Conservation (phyloP, 257 asterid genomes). For the Solanum rostratum region DNA sequence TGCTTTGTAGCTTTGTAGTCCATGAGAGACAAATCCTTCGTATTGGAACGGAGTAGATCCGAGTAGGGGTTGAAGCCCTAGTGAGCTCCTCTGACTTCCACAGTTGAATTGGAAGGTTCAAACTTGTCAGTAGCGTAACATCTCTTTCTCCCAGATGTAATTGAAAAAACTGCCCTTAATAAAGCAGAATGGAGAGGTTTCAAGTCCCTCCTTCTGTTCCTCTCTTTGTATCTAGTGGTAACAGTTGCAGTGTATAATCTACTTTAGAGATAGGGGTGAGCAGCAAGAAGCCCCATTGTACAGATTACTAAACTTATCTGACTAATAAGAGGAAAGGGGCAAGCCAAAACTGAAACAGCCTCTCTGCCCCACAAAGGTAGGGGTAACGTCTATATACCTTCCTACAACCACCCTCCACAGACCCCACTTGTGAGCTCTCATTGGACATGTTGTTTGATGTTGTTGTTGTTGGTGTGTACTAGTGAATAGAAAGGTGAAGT, state of each 20-base stretch:
- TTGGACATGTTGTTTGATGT: neutral
- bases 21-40: neutral
- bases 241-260: neutral
- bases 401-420: neutral
- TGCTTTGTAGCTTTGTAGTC: neutral
- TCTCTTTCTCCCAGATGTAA: neutral
- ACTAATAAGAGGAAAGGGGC: neutral
- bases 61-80: neutral
- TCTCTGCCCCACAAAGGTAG: neutral
- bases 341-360: neutral
- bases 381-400: neutral
- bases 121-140: neutral
- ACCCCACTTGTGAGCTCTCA: neutral
- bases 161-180: neutral
- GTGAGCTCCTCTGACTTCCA: neutral
- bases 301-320: neutral
- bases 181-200: neutral
- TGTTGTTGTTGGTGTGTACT: neutral
- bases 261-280: neutral
- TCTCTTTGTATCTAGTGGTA: neutral
- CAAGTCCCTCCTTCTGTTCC: neutral
- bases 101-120: neutral
- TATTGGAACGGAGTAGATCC: neutral
- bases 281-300: neutral
- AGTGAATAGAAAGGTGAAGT: neutral